Conservation (phyloP, 352 stramenopile species). For the Pythium volutum region DNA sequence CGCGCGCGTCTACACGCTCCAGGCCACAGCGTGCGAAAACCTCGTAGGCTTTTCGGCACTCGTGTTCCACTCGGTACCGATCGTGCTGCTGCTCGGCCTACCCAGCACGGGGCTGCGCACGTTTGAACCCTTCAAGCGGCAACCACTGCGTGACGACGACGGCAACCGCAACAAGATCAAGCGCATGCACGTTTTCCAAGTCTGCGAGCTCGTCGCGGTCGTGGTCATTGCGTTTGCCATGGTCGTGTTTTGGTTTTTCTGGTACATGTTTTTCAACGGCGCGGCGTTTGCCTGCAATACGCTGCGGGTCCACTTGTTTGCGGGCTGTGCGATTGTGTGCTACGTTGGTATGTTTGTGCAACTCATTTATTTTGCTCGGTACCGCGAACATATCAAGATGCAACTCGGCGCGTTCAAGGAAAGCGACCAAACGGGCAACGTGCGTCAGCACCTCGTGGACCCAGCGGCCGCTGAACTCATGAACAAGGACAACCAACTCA, state of each 20-base stretch:
- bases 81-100: constrained; percentile 56
- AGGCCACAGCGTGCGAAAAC: constrained; percentile 67
- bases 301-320: constrained; percentile 54
- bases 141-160: constrained; percentile 50
- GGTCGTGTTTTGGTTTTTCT: constrained; percentile 39
- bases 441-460: constrained; percentile 56
- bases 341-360: constrained; percentile 65
- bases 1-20: constrained; percentile 58
- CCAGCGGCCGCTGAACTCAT: constrained; percentile 31
- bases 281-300: constrained; percentile 55
- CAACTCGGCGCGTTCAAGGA: constrained; percentile 80
- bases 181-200: constrained; percentile 67
- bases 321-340: constrained; percentile 37
- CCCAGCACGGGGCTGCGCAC: constrained; percentile 53
- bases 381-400: constrained; percentile 85
- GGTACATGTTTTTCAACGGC: constrained; percentile 54
- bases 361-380: constrained; percentile 66
- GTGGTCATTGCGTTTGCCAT: constrained; percentile 49
- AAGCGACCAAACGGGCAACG: constrained; percentile 74
- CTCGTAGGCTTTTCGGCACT: constrained; percentile 74
- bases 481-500: constrained; percentile 31
- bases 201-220: constrained; percentile 72
- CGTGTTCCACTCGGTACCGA: constrained; percentile 66
- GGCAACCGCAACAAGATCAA: constrained; percentile 73
- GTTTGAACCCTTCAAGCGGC: constrained; percentile 72